phyloP scores from a whole-genome alignment of 805 yeast genomes.

The Saccharomyces paradoxus region DNA sequence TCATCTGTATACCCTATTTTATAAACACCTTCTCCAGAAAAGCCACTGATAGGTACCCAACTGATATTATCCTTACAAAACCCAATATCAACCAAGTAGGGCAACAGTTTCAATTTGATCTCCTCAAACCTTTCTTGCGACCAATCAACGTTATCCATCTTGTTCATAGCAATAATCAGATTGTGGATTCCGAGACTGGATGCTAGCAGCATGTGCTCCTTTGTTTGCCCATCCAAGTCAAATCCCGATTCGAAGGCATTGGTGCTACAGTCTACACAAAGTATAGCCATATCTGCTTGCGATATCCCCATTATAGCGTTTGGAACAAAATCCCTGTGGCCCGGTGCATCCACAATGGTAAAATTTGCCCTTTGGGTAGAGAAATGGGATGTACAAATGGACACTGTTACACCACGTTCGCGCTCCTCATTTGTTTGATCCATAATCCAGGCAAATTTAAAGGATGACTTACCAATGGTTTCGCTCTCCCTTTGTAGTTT shows the following conservation, averaged over 20 bases:
- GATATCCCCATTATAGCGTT: conserved; percentile 99
- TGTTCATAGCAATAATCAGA: conserved; percentile 82
- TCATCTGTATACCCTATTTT: conserved; percentile 46
- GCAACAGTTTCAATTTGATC: conserved; percentile 71
- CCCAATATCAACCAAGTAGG: conserved; percentile 77
- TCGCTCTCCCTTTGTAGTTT: conserved; percentile 95
- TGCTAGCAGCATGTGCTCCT: conserved; percentile 93
- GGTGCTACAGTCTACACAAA: conserved; percentile 92
- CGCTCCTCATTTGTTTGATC: conserved; percentile 98
- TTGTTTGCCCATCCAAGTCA: conserved; percentile 96
- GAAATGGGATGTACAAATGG: conserved; percentile 93
- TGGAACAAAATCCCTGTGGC: conserved; percentile 96
- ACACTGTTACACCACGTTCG: conserved; percentile 96
- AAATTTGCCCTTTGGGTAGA: conserved; percentile 92
- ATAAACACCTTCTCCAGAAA: conserved; percentile 90
- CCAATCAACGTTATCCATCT: conserved; percentile 88
- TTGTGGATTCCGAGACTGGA: conserved; percentile 93
- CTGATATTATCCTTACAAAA: conserved; percentile 70
- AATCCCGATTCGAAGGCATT: conserved; percentile 99
- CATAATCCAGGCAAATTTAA: conserved; percentile 99
- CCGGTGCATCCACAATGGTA: conserved; percentile 98
- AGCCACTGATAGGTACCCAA: conserved; percentile 95
- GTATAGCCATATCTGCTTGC: conserved; percentile 95
- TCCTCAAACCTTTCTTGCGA: conserved; percentile 86
- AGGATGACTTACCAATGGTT: conserved; percentile 97